Base-by-base conservation (phyloP, 2,329 filamentous ascomycete species). In the Ascomycota sp. region DNA sequence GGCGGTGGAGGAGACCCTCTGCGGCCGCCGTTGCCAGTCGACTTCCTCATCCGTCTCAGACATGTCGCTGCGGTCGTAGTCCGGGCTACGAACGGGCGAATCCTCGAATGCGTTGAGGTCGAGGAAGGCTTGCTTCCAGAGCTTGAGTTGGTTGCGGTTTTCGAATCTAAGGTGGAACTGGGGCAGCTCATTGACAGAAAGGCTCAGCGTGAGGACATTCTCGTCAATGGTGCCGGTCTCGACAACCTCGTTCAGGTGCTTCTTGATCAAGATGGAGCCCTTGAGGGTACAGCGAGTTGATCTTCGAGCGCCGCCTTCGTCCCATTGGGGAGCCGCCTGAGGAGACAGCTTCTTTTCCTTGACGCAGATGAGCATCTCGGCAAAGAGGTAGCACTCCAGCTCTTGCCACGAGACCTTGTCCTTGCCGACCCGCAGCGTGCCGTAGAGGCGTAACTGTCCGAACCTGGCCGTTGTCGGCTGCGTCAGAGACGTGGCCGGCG, bases 331-430 rank as follows among this genome's bases (percentile, higher is more conserved):
- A 29, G 66, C 39, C 46, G 45, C 35, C 21, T 54, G 50, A 2
- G 29, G 61, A 43, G 61, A 51, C 7, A 64, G 55, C 58, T 84
- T 92, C 67, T 93, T 95, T 57, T 95, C 89, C 56, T 95, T 98
- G 39, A 98, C 83, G 49, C 89, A 98, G 42, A 98, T 98, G 45
- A 98, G 76, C 89, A 98, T 98, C 58, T 98, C 89, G 5, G 78
- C 81, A 49, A 98, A 98, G 25, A 98, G 66, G 52, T 82, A 98
- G 53, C 89, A 98, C 52, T 98, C 84, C 36, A 98, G 59, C 52
- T 95, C 89, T 59, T 98, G 89, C 89, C 89, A 98, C 6, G 84
- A 84, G 41, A 86, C 67, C 43, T 83, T 83, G 54, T 98, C 89
- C 56, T 98, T 98, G 44, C 89, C 89, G 16, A 98, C 89, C 35